Conservation (phyloP, 1,139 yeast genomes). For the Meyerozyma sp. region DNA sequence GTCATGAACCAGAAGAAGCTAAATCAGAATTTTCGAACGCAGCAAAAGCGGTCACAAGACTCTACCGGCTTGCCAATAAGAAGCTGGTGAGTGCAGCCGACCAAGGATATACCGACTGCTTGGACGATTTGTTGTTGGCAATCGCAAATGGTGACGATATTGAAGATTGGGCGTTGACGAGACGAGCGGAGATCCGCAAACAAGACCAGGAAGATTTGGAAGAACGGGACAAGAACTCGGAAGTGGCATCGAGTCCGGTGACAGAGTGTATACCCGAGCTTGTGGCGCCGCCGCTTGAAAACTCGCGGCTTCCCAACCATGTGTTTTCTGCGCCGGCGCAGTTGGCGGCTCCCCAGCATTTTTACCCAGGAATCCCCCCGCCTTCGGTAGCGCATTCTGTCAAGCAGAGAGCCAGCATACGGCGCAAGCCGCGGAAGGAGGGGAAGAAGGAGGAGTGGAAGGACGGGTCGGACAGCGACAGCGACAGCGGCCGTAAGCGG, state of each 20-base stretch:
- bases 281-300: neutral
- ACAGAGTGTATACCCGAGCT: neutral
- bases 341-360: constrained; percentile 1
- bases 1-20: constrained; percentile 12
- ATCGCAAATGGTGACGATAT: constrained; percentile 44
- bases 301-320: neutral
- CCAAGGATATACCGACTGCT: constrained; percentile 53
- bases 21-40: constrained; percentile 52
- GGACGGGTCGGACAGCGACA: constrained; percentile 2
- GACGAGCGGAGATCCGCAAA: constrained; percentile 36
- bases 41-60: constrained; percentile 59
- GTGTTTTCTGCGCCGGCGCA: neutral
- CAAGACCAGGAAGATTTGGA: neutral
- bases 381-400: neutral
- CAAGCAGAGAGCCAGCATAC: constrained; percentile 3
- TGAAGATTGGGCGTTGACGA: constrained; percentile 49
- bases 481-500: constrained; percentile 1
- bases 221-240: neutral
- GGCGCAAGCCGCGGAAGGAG: constrained; percentile 1
- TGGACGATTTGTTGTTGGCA: constrained; percentile 49
- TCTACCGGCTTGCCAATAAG: constrained; percentile 49
- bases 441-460: constrained; percentile 1
- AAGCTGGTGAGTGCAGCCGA: constrained; percentile 37
- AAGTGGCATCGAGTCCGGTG: neutral
- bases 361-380: neutral